Percentiles rank a stretch among this genome's conserved stretches.
Conservation (phyloP, 2,329 filamentous ascomycete species). For the Epichloe elymi region DNA sequence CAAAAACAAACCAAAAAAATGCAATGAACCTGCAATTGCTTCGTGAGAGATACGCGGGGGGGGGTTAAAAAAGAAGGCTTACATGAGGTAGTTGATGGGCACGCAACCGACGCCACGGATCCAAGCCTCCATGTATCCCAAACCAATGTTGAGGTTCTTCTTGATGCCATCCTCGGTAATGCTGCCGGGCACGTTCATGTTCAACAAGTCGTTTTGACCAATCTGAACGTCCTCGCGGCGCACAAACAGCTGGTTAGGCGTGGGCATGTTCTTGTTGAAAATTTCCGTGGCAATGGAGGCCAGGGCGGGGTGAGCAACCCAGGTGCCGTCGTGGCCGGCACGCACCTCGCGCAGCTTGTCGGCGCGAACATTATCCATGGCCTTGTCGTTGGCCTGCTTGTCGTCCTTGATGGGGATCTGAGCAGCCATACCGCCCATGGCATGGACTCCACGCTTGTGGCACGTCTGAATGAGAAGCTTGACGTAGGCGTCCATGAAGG, state of each 20-base stretch:
- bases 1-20: neutral
- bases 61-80: constrained; percentile 11
- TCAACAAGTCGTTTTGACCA: constrained; percentile 78
- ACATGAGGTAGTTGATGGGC: constrained; percentile 95
- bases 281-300: constrained; percentile 78
- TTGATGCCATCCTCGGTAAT: constrained; percentile 91
- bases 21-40: neutral
- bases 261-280: constrained; percentile 98
- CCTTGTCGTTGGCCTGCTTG: constrained; percentile 76
- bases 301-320: constrained; percentile 93
- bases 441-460: constrained; percentile 92
- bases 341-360: constrained; percentile 95
- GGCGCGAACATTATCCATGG: constrained; percentile 83
- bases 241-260: constrained; percentile 87
- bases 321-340: constrained; percentile 90
- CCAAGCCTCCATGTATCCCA: constrained; percentile 99
- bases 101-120: constrained; percentile 88
- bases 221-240: constrained; percentile 83
- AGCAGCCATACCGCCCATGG: constrained; percentile 97
- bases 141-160: constrained; percentile 94
- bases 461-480: constrained; percentile 97
- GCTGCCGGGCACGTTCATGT: constrained; percentile 92
- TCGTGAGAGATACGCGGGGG: neutral
- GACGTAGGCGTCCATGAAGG: constrained; percentile 95
- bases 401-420: constrained; percentile 99